These are phyloP conservation scores for Fusarium luffae DNA, from an alignment of 2,329 filamentous ascomycete genomes.

Conservation along the genomic window DNA sequence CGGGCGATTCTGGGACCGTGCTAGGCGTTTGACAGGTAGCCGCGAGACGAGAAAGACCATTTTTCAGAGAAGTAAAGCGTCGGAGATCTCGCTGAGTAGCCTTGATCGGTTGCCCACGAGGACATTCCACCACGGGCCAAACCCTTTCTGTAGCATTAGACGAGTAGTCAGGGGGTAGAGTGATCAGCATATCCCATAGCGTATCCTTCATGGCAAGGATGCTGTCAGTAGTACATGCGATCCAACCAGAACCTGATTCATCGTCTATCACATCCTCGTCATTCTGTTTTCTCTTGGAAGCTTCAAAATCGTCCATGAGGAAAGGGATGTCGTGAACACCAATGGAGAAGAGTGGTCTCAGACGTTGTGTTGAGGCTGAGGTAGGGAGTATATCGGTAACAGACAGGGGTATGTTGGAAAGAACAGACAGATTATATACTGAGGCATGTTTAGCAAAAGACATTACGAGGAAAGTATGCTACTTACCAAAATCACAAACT, in stretches of 20 bases:
- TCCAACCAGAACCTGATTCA: slow-evolving; percentile 76
- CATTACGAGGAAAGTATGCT: rapidly evolving
- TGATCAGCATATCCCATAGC: slow-evolving; percentile 90
- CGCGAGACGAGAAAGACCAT: slow-evolving; percentile 66
- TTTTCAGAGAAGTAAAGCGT: slow-evolving; percentile 76
- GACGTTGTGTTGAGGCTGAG: slow-evolving; percentile 69
- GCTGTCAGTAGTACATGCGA: slow-evolving; percentile 95
- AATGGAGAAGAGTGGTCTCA: slow-evolving; percentile 89
- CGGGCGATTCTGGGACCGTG: slow-evolving; percentile 45
- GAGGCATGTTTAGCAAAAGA: slow-evolving; percentile 32
- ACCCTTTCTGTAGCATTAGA: slow-evolving; percentile 67
- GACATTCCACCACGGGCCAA: slow-evolving; percentile 81
- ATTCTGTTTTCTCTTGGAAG: slow-evolving; percentile 53
- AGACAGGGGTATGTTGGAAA: slow-evolving; percentile 86
- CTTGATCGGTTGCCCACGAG: slow-evolving; percentile 73
- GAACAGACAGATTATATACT: slow-evolving; percentile 95
- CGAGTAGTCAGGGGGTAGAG: slow-evolving; percentile 74
- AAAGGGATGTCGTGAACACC: slow-evolving; percentile 92
- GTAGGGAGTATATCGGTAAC: slow-evolving; percentile 76
- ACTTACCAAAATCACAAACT: slow-evolving; percentile 87
- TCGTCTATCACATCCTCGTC: slow-evolving; percentile 55
- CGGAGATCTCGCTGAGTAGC: slow-evolving; percentile 92
- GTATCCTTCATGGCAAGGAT: slow-evolving; percentile 87
- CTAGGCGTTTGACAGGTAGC: slow-evolving; percentile 37
- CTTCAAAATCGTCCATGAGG: slow-evolving; percentile 71